Percentiles rank a stretch among this genome's conserved stretches.
Evolutionary conservation across 768 basidiomycete species (phyloP).

Genomic region (Rubroboletus pulcherrimus): DNA sequence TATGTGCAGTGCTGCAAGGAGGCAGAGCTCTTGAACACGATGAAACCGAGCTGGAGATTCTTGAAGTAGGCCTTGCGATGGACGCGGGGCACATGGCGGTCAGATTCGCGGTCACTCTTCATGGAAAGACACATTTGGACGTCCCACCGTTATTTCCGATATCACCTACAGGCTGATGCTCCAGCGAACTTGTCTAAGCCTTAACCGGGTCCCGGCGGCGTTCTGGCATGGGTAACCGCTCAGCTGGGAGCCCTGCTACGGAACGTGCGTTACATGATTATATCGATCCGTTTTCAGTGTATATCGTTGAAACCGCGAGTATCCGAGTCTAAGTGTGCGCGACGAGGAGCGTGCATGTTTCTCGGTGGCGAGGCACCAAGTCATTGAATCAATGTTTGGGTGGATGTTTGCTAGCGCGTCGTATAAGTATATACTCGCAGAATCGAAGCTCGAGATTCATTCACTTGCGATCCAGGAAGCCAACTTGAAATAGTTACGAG

Average conservation of each 20-base stretch:
- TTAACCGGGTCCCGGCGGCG: background rate
- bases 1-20: slow-evolving; percentile 86
- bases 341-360: background rate
- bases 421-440: background rate
- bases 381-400: background rate
- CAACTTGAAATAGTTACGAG: no score
- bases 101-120: slow-evolving; percentile 83
- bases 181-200: background rate
- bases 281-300: background rate
- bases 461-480: background rate
- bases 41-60: slow-evolving; percentile 97
- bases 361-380: background rate
- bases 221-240: background rate
- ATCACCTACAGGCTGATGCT: background rate
- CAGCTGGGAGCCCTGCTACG: background rate
- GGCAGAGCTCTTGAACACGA: slow-evolving; percentile 83
- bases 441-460: background rate
- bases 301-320: background rate
- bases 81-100: slow-evolving; percentile 94
- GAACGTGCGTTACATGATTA: background rate
- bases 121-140: slow-evolving; percentile 89
- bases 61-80: slow-evolving; percentile 90
- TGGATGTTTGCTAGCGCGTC: background rate
- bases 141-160: slow-evolving; percentile 54
- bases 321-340: background rate